Evolutionary conservation across 345 rosid genomes (phyloP), one percentile per base, ranked within the genome.

Genomic region (Eucalyptus albens): DNA sequence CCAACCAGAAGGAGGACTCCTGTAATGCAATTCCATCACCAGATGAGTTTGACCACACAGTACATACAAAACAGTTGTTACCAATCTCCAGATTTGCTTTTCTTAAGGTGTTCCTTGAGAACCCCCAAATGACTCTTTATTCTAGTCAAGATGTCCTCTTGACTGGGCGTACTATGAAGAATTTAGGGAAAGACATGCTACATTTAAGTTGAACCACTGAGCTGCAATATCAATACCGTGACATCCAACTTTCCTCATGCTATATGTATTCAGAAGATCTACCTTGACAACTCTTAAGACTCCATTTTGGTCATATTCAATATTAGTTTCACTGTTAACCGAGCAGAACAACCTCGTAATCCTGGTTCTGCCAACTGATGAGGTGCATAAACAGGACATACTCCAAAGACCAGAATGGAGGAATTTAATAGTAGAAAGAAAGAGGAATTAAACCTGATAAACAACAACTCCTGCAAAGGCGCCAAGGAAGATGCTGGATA

Each of bases 1-100:
- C 99, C 37, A 90, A 96, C 96, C 95, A 94, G 90, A 96, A 92
- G 2, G 99, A 97, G 59, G 98, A 96, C 88, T 97, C 99, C 93
- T 98, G 98, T 87, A 90, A 89, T 98, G 97, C 86, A 91, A 89
- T 40, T 49, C 87, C 89, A 89, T 77, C 83, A 77, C 83, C 47
- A 19, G 5, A 37, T 77, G 45, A 77, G 45, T 77, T 77, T 77
- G 45, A 77, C 27, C 47, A 77, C 83, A 37, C 83, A 37, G 27
- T 21, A 19, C 13, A 13, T 11, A 77, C 83, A 37, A 77, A 37
- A 77, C 27, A 77, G 83, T 37, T 77, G 47, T 77, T 37, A 77
- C 83, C 27, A 14, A 77, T 77, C 83, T 77, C 83, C 83, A 21
- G 83, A 77, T 77, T 37, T 77, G 47, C 83, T 77, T 19, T 37